Base-by-base conservation (phyloP, 1,284 basidiomycete genomes). In the Ustilago tritici region DNA sequence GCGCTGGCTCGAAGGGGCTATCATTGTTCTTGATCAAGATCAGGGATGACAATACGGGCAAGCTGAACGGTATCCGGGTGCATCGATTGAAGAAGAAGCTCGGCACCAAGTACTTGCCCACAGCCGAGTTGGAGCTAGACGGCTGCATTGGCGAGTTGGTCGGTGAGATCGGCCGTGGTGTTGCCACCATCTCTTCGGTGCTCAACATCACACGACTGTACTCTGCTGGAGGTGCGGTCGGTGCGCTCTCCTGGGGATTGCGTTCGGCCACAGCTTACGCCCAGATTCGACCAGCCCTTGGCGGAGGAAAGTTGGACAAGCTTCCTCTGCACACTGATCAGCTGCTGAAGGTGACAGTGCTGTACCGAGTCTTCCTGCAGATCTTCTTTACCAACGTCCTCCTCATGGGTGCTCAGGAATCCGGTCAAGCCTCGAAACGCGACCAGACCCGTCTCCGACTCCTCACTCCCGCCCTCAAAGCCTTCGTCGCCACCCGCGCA, bases 371-470 rank as follows among this genome's bases (percentile, higher is more conserved):
- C 23, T 88, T 86, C 70, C 88, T 88, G 87, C 93, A 93, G 81
- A 92, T 92, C 87, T 92, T 92, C 84, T 95, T 96, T 87, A 95
- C 93, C 89, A 98, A 98, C 89, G 95, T 98, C 74, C 87, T 98
- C n/a, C 89, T 98, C 31, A 89, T 98, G 12, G 95, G 84, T 4
- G 92, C 91, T n/a, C 91, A 91, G 82, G 92, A 92, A 88, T 95
- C 93, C 0, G 96, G 95, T n/a, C 97, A 97, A 88, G 93, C 92
- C 4, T 98, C 94, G 0, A 95, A 98, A 76, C 94, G 98, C 40
- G 98, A 98, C 87, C 95, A 97, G 87, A 98, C 87, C 32, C 87
- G 91, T 59, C 81, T 93, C 70, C 88, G 93, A 60, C 86, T 93
- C 75, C 83, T 93, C 61, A 93, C 92, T 0, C 91, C 92, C 3